These are phyloP conservation scores for Silene uniflora DNA, from an alignment of 148 eudicot species.

Conservation along the genomic window DNA sequence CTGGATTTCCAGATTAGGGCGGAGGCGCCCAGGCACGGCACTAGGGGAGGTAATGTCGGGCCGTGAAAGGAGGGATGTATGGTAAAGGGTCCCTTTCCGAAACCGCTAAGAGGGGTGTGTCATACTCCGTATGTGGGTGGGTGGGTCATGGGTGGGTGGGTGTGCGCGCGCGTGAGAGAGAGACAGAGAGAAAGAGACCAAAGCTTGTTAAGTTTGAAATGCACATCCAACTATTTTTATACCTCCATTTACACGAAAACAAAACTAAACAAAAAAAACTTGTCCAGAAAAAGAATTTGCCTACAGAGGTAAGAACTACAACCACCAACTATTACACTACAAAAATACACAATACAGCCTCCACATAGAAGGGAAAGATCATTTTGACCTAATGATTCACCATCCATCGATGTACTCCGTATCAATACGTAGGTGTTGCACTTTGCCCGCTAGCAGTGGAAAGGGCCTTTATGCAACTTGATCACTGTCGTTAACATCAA, in stretches of 20 bases:
- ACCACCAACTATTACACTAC: constrained; percentile 11
- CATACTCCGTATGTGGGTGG: too few relatives aligned
- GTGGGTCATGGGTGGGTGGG: too few relatives aligned
- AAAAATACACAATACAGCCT: constrained; percentile 14
- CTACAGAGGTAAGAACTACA: not conserved
- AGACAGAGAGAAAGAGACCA: too few relatives aligned
- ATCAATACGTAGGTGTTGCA: not conserved
- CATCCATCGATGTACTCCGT: not conserved
- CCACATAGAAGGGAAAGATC: not conserved
- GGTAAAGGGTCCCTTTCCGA: too few relatives aligned
- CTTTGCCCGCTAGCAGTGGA: not conserved
- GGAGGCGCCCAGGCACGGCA: too few relatives aligned
- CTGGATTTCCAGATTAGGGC: too few relatives aligned
- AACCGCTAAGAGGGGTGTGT: too few relatives aligned
- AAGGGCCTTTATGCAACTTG: constrained; percentile 32
- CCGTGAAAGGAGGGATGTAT: too few relatives aligned
- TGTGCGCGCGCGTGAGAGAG: fast-evolving
- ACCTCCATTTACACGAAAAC: not conserved
- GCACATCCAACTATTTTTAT: not conserved
- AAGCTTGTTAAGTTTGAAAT: too few relatives aligned
- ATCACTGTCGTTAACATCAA: constrained; percentile 32
- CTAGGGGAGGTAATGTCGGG: too few relatives aligned
- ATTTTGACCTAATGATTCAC: not conserved
- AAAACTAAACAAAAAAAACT: too few relatives aligned
- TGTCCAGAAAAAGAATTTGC: not conserved